These are phyloP conservation scores for Phlebiopsis gigantea DNA, from an alignment of 768 basidiomycete genomes.

Conservation along the genomic window DNA sequence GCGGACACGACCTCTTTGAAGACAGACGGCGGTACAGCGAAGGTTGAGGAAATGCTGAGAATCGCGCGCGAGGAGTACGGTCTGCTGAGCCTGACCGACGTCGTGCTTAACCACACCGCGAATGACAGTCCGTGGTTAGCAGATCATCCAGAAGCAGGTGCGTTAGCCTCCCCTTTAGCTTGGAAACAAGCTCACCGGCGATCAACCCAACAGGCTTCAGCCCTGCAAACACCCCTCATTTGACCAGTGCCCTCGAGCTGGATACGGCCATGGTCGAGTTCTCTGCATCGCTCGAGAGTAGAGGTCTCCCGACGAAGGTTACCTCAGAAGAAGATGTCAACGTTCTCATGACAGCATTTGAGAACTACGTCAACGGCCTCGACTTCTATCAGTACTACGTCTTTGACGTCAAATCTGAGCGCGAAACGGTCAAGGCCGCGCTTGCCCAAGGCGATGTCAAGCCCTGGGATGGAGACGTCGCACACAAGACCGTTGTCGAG, in stretches of 20 bases:
- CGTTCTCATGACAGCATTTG: conserved; percentile 57
- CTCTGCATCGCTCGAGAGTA: conserved; percentile 56
- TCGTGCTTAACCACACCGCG: conserved; percentile 97
- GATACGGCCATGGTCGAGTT: conserved; percentile 84
- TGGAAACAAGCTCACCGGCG: neutral
- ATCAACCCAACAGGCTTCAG: conserved; percentile 61
- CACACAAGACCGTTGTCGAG: conserved; percentile 54
- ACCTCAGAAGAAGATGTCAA: conserved; percentile 65
- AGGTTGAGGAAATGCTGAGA: conserved; percentile 60
- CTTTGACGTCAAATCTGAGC: conserved; percentile 66
- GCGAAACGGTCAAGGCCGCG: conserved; percentile 47
- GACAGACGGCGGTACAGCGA: conserved; percentile 47
- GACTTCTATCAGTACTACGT: conserved; percentile 95
- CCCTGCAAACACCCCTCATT: conserved; percentile 85
- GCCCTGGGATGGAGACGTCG: conserved; percentile 56
- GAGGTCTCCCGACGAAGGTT: conserved; percentile 69
- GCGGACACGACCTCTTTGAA: conserved; percentile 22
- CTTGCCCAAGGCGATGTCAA: conserved; percentile 41
- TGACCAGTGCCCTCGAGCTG: conserved; percentile 87
- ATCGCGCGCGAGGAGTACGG: conserved; percentile 83
- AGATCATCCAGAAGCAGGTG: conserved; percentile 94
- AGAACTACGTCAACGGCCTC: conserved; percentile 52
- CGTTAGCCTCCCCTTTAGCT: conserved; percentile 19
- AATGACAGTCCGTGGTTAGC: conserved; percentile 89
- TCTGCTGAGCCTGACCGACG: conserved; percentile 85